Evolutionary conservation across 2,329 filamentous ascomycete genomes (phyloP), one percentile per base, ranked within the genome.

Genomic region (Delphinella strobiligena): DNA sequence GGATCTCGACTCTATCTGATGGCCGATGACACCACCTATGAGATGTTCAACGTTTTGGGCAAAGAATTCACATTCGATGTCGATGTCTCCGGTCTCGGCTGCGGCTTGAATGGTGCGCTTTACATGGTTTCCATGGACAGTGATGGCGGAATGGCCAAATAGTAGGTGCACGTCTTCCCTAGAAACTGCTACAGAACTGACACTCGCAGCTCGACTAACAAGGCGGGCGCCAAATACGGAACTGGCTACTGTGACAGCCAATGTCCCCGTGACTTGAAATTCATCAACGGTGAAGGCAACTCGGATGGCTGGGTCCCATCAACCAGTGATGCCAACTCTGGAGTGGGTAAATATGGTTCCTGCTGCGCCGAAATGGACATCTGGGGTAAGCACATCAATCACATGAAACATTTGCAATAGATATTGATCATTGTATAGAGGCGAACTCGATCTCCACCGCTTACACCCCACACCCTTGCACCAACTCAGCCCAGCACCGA

Each of bases 31-130:
- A 66, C 64, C 49, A 72, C 70, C 43, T 84, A 84, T 59, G 62
- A 81, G 61, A 69, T 72, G 54, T 78, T 82, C 61, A 68, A 74
- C 43, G 65, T 82, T 42, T 65, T 76, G 39, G 75, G 75, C 60
- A 70, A 78, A 53, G 80, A 84, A 59, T 78, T 84, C 61, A 78
- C 76, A 40, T 82, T 84, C 45, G 78, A 82, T 40, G 78, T 82
- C 18, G 80, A 84, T 54, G 73, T 81, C 33, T 81, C 78, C 31
- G 69, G 71, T 49, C 64, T 82, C 15, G 71, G 73, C 44, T 85
- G 80, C 52, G 80, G 80, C 44, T 61, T 84, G 43, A 84, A 85
- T 59, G 80, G 79, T 40, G 80, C 80, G 34, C 62, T 84, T 34
- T 83, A 84, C 62, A 67, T 81, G 31, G 64, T 72, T 12, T 62